Evolutionary conservation across 352 stramenopile genomes (phyloP).

Genomic region (Pythium folliculosum): DNA sequence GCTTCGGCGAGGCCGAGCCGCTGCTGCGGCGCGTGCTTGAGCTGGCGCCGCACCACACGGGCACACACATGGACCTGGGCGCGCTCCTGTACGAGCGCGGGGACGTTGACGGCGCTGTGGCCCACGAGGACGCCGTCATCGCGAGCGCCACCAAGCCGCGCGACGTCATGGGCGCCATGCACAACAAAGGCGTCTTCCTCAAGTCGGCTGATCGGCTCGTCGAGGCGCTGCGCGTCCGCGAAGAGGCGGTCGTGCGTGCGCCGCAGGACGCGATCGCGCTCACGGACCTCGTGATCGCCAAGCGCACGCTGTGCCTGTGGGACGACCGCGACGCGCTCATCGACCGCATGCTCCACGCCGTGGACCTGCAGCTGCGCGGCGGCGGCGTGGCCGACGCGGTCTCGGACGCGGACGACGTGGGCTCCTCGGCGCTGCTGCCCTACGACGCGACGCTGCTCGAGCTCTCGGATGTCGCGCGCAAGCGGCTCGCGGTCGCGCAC

Average conservation of each 20-base stretch:
- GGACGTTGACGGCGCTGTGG: conserved; percentile 39
- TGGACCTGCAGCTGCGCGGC: conserved; percentile 26
- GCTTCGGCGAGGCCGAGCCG: conserved; percentile 37
- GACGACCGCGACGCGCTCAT: conserved; percentile 48
- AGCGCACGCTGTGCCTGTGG: conserved; percentile 68
- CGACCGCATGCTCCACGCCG: conserved; percentile 37
- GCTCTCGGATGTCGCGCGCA: conserved; percentile 51
- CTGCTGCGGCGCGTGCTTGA: conserved; percentile 44
- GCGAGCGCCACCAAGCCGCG: conserved; percentile 6
- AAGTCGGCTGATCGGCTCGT: conserved; percentile 43
- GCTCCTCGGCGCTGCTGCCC: conserved; percentile 43
- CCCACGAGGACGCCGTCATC: conserved; percentile 51
- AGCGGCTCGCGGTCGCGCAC: conserved; percentile 41
- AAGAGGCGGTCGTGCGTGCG: conserved; percentile 41
- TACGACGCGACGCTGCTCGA: conserved; percentile 72
- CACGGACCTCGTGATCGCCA: conserved; percentile 49
- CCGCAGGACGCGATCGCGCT: conserved; percentile 42
- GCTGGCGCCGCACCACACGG: conserved; percentile 40
- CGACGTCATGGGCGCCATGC: conserved; percentile 37
- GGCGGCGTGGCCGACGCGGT: too few relatives aligned
- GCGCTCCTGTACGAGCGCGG: conserved; percentile 49
- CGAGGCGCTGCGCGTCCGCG: conserved; percentile 44
- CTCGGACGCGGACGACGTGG: too few relatives aligned
- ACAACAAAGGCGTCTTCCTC: conserved; percentile 81
- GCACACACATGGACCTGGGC: conserved; percentile 58